Evolutionary conservation across 352 stramenopile species (phyloP).

Genomic region (Phytopythium vexans): DNA sequence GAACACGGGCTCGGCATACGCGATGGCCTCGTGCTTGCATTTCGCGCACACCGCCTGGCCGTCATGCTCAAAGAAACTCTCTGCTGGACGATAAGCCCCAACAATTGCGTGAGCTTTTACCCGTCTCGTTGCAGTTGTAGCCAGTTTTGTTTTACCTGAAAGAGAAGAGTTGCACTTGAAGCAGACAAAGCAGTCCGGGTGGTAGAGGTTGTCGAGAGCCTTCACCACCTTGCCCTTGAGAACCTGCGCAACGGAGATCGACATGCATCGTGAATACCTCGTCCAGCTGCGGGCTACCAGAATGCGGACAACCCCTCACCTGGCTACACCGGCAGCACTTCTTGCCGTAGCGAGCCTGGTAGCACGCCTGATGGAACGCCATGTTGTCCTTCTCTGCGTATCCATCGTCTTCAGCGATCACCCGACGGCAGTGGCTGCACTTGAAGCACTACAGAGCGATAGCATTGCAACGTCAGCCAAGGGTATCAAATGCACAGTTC

Average conservation of each 20-base stretch:
- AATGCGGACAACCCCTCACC: conserved; percentile 13
- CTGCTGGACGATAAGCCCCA: conserved; percentile 30
- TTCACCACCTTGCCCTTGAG: conserved; percentile 87
- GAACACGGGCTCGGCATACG: conserved; percentile 31
- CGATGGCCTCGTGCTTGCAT: conserved; percentile 77
- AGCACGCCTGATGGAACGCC: conserved; percentile 80
- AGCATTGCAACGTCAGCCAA: neutral
- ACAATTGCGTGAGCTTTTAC: neutral
- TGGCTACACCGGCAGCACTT: conserved; percentile 75
- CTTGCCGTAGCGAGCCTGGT: conserved; percentile 76
- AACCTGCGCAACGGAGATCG: conserved; percentile 19
- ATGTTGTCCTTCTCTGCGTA: conserved; percentile 82
- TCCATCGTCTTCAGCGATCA: conserved; percentile 75
- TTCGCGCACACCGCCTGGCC: conserved; percentile 70
- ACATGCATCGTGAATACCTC: neutral
- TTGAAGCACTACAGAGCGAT: conserved; percentile 61
- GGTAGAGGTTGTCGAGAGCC: conserved; percentile 79
- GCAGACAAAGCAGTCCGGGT: conserved; percentile 82
- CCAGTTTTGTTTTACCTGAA: conserved; percentile 35
- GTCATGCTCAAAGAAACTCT: conserved; percentile 84
- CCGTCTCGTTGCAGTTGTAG: neutral
- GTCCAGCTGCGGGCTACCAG: neutral
- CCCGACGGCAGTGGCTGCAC: conserved; percentile 64
- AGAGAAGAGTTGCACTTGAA: conserved; percentile 72
- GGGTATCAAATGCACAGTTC: neutral